phyloP scores from a whole-genome alignment of 2,329 filamentous ascomycete genomes.

The Ophiosphaerella korrae region DNA sequence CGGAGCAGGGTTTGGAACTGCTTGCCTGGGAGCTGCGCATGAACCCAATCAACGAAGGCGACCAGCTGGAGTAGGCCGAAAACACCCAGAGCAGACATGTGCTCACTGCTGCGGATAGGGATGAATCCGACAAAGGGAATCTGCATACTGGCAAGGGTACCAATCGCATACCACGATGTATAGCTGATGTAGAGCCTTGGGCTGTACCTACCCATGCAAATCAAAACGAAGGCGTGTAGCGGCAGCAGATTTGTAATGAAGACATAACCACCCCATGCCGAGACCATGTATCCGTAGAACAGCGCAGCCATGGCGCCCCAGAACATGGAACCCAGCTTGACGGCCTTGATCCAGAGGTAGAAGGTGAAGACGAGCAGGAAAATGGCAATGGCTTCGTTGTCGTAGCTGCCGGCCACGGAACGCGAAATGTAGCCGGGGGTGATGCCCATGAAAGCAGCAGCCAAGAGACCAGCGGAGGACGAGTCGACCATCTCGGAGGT shows the following conservation, averaged over 20 bases:
- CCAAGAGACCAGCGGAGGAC: slow-evolving; percentile 90
- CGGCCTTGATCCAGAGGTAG: slow-evolving; percentile 97
- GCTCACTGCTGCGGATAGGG: slow-evolving; percentile 94
- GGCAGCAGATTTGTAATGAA: slow-evolving; percentile 98
- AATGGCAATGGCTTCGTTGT: slow-evolving; percentile 99
- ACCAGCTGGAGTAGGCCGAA: slow-evolving; percentile 95
- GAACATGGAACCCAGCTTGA: slow-evolving; percentile 94
- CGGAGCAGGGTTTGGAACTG: slow-evolving; percentile 93
- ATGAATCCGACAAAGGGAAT: slow-evolving; percentile 98
- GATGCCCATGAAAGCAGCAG: slow-evolving; percentile 96
- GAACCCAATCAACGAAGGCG: slow-evolving; percentile 88
- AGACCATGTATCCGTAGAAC: slow-evolving; percentile 99
- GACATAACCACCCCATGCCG: slow-evolving; percentile 98
- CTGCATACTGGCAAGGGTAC: slow-evolving; percentile 97
- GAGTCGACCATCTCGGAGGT: slow-evolving; percentile 98
- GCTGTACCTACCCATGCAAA: slow-evolving; percentile 97
- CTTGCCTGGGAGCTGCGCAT: slow-evolving; percentile 83
- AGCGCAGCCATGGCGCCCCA: slow-evolving; percentile 94
- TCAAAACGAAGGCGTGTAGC: slow-evolving; percentile 88
- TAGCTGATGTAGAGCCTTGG: slow-evolving; percentile 93
- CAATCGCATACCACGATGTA: slow-evolving; percentile 96
- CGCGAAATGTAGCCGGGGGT: slow-evolving; percentile 96
- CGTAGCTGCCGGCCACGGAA: slow-evolving; percentile 97
- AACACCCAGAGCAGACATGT: slow-evolving; percentile 95
- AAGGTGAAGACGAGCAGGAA: slow-evolving; percentile 99